Evolutionary conservation across 768 basidiomycete genomes (phyloP).

Genomic region (Lactifluus echinatus): DNA sequence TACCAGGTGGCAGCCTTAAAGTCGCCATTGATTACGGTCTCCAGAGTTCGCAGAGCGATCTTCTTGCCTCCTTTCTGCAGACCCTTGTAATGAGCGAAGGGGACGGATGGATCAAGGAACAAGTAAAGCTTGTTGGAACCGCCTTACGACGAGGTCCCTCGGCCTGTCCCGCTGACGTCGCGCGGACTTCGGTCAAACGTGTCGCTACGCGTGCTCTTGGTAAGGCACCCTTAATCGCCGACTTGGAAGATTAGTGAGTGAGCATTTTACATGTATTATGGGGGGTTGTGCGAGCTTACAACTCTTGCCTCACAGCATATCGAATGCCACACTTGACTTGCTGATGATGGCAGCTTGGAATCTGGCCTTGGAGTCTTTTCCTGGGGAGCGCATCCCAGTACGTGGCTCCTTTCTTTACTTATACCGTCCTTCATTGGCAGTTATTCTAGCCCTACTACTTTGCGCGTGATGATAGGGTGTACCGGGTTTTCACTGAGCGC

Average conservation of each 20-base stretch:
- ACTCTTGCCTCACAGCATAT: conserved; percentile 41
- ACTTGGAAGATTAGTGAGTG: conserved; percentile 92
- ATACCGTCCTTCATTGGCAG: not conserved
- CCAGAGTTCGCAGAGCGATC: conserved; percentile 67
- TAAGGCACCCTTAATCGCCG: conserved; percentile 67
- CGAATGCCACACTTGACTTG: conserved; percentile 84
- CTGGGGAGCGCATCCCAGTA: conserved; percentile 67
- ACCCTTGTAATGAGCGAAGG: conserved; percentile 96
- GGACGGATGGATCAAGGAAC: conserved; percentile 75
- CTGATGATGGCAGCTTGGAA: conserved; percentile 79
- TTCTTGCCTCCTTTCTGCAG: conserved; percentile 90
- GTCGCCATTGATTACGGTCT: conserved; percentile 87
- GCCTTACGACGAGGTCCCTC: conserved; percentile 59
- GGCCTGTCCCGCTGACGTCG: conserved; percentile 67
- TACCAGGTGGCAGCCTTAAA: conserved; percentile 70
- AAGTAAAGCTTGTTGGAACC: conserved; percentile 57
- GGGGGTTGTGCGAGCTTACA: not conserved
- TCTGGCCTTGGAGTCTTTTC: conserved; percentile 46
- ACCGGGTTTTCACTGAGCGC: conserved; percentile 52
- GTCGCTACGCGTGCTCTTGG: conserved; percentile 85
- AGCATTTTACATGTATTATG: conserved; percentile 25
- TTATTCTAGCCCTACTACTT: conserved; percentile 66
- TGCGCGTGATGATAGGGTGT: conserved; percentile 85
- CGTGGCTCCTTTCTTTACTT: conserved; percentile 21
- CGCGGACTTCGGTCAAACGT: conserved; percentile 66